phyloP scores from a whole-genome alignment of 257 asterid genomes.

The Ilex asprella region DNA sequence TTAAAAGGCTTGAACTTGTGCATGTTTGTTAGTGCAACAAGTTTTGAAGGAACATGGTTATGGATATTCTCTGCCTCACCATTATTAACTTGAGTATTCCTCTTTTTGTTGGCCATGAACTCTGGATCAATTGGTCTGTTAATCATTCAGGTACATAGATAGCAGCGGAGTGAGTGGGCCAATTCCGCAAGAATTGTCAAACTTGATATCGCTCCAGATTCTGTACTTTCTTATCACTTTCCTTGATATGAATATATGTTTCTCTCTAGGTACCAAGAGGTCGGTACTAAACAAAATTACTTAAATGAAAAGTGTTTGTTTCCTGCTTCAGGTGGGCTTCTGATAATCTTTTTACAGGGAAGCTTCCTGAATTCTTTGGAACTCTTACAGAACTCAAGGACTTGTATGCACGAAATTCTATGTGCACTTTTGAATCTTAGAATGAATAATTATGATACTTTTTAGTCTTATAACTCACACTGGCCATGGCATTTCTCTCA shows the following conservation, averaged over 20 bases:
- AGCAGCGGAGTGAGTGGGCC: constrained; percentile 67
- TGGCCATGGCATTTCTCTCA: not conserved
- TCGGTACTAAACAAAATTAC: too few species aligned
- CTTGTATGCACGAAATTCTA: constrained; percentile 31
- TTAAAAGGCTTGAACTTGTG: not conserved
- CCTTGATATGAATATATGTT: not conserved
- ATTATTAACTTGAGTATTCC: too few species aligned
- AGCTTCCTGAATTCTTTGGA: constrained; percentile 53
- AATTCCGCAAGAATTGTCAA: constrained; percentile 48
- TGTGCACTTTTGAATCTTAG: not conserved
- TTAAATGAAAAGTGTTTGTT: not conserved
- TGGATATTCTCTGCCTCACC: too few species aligned
- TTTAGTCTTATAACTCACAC: not conserved
- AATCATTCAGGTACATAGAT: constrained; percentile 48
- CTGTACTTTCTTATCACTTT: constrained; percentile 28
- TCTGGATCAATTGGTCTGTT: not conserved
- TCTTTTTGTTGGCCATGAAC: too few species aligned
- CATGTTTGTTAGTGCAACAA: not conserved
- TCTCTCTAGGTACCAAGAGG: not conserved
- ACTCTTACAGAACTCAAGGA: constrained; percentile 33
- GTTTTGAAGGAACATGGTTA: not conserved
- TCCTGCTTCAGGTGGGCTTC: constrained; percentile 55
- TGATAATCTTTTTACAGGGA: constrained; percentile 48
- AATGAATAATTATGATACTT: too few species aligned
- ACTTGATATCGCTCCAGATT: constrained; percentile 32